Percentiles rank a stretch among this genome's conserved stretches.
Conservation (phyloP, 2,329 filamentous ascomycete species). For the Fusarium liriodendri region DNA sequence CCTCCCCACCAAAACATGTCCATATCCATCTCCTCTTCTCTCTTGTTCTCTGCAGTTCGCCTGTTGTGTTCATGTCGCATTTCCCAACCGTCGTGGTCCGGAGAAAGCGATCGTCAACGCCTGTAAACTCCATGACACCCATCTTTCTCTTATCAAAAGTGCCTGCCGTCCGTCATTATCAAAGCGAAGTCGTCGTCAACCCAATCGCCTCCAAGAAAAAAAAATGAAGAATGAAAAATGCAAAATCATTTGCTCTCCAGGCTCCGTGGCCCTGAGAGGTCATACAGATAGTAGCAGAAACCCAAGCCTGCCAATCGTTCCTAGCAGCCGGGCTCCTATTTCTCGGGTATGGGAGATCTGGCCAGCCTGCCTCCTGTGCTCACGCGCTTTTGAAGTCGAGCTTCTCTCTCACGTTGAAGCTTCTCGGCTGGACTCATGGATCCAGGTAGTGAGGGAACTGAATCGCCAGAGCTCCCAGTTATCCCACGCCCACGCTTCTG, state of each 20-base stretch:
- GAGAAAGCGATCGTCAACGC: conserved; percentile 34
- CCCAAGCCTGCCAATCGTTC: conserved; percentile 52
- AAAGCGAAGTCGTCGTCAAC: conserved; percentile 31
- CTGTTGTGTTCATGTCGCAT: conserved; percentile 12
- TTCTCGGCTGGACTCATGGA: conserved; percentile 58
- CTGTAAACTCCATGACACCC: conserved; percentile 41
- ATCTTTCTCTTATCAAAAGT: conserved; percentile 37
- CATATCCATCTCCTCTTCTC: conserved; percentile 25
- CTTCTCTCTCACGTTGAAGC: conserved; percentile 72
- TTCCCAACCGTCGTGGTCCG: conserved; percentile 9
- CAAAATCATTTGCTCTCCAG: conserved; percentile 30
- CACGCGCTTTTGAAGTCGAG: conserved; percentile 80
- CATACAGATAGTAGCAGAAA: conserved; percentile 51
- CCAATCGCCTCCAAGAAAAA: conserved; percentile 13
- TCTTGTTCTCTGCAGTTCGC: conserved; percentile 14
- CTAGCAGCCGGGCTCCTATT: conserved; percentile 61
- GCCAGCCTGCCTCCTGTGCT: conserved; percentile 81
- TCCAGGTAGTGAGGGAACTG: conserved; percentile 69
- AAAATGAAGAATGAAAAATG: neutral
- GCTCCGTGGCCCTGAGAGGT: conserved; percentile 43
- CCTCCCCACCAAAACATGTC: conserved; percentile 11
- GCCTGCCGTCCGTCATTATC: conserved; percentile 32
- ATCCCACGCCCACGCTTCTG: conserved; percentile 70
- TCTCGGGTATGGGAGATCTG: conserved; percentile 72
- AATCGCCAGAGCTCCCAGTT: conserved; percentile 63